phyloP scores from a whole-genome alignment of 768 basidiomycete species.

The Asterophora parasitica region DNA sequence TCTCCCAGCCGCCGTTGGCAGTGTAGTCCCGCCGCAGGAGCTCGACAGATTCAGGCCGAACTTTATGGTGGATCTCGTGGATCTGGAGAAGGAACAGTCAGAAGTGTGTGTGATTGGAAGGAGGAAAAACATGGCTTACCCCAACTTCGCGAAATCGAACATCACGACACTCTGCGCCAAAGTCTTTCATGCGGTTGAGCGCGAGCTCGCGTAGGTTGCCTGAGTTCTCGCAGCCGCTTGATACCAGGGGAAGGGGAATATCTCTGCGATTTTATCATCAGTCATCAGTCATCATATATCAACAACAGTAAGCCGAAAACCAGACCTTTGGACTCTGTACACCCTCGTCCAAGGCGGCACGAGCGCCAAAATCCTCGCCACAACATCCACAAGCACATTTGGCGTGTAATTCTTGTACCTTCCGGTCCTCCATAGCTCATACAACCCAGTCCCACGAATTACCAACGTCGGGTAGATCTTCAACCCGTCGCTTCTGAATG shows the following conservation, averaged over 20 bases:
- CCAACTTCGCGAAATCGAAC: conserved; percentile 98
- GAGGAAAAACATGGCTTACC: conserved; percentile 43
- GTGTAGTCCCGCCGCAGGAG: conserved; percentile 92
- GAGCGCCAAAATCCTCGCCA: conserved; percentile 90
- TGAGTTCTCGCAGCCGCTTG: conserved; percentile 95
- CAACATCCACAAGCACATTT: conserved; percentile 96
- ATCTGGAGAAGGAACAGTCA: conserved; percentile 46
- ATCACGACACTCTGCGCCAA: conserved; percentile 95
- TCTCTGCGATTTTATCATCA: conserved; percentile 48
- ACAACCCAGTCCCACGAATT: conserved; percentile 93
- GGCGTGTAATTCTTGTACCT: conserved; percentile 99
- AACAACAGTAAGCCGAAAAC: conserved; percentile 1
- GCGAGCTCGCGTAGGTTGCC: conserved; percentile 96
- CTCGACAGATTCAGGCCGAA: conserved; percentile 92
- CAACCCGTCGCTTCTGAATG: conserved; percentile 93
- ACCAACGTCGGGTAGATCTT: conserved; percentile 99
- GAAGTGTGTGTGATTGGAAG: background rate
- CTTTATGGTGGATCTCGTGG: conserved; percentile 98
- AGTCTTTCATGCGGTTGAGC: conserved; percentile 97
- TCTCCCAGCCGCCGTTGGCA: conserved; percentile 99
- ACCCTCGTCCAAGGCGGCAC: conserved; percentile 99
- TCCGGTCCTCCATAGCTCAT: conserved; percentile 96
- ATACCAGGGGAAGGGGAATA: conserved; percentile 93
- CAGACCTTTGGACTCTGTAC: conserved; percentile 90
- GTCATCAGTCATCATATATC: conserved; percentile 5